Conservation (phyloP, 495 filamentous ascomycete species). For the Penicillium turbatum region DNA sequence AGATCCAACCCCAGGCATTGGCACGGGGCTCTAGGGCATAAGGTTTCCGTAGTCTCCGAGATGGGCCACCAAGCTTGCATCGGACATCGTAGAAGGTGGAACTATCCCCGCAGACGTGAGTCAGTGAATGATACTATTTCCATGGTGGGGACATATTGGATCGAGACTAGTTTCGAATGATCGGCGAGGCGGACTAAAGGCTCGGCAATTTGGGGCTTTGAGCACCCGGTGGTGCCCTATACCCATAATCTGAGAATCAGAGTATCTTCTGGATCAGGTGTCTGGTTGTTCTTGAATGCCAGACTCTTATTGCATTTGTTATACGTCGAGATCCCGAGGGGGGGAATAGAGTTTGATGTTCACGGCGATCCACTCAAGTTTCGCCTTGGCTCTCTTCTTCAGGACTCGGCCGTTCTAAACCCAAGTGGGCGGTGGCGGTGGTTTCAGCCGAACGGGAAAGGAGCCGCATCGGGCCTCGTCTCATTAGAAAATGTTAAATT, state of each 20-base stretch:
- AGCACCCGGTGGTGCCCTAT: too few species aligned
- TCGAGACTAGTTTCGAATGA: slow-evolving; percentile 14
- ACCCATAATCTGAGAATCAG: not conserved
- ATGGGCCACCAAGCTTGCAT: not conserved
- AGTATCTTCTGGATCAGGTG: not conserved
- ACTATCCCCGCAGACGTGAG: not conserved
- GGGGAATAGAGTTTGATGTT: too few species aligned
- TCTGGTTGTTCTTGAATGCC: too few species aligned
- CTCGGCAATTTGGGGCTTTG: not conserved
- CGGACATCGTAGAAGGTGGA: not conserved
- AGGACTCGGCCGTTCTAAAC: not conserved
- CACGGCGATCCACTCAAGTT: too few species aligned
- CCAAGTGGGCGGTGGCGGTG: not conserved
- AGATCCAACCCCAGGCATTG: slow-evolving; percentile 14
- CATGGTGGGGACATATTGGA: slow-evolving; percentile 13
- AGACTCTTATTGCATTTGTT: too few species aligned
- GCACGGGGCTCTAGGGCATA: slow-evolving; percentile 9
- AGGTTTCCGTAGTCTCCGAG: not conserved
- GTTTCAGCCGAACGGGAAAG: not conserved
- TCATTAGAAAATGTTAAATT: too few species aligned
- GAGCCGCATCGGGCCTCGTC: not conserved
- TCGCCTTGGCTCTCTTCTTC: too few species aligned
- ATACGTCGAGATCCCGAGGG: too few species aligned
- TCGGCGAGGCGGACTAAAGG: slow-evolving; percentile 1
- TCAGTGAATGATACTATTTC: not conserved